phyloP scores from a whole-genome alignment of 805 yeast species.

The Pichia cabralensis region DNA sequence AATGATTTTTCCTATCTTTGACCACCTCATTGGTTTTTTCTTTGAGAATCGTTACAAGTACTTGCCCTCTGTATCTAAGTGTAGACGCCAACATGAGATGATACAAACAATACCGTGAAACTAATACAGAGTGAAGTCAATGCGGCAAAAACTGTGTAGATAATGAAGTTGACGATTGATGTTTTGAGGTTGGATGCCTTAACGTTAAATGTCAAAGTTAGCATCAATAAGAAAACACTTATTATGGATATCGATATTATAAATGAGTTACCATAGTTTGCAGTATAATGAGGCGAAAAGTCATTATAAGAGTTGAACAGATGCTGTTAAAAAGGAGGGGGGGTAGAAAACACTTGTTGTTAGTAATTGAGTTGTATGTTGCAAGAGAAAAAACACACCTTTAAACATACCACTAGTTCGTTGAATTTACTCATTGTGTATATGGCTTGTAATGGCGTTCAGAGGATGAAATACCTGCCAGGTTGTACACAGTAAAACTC shows the following conservation, averaged over 20 bases:
- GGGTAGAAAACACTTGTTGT: neutral
- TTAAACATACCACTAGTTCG: conserved; percentile 4
- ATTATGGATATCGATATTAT: neutral
- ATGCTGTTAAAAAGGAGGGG: neutral
- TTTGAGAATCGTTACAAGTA: too few relatives aligned
- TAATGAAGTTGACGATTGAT: conserved; percentile 1
- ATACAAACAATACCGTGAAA: conserved; percentile 22
- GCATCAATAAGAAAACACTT: conserved; percentile 3
- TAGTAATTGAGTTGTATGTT: neutral
- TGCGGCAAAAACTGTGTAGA: conserved; percentile 13
- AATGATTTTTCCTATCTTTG: neutral
- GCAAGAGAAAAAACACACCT: neutral
- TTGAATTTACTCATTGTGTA: conserved; percentile 2
- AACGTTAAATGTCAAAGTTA: conserved; percentile 3
- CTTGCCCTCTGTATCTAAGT: too few relatives aligned
- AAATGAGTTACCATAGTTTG: neutral
- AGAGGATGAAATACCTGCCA: too few relatives aligned
- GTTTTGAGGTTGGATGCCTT: conserved; percentile 2
- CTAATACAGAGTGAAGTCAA: conserved; percentile 17
- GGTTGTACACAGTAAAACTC: too few relatives aligned
- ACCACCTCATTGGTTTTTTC: neutral
- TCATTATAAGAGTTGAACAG: neutral
- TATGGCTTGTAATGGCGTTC: neutral
- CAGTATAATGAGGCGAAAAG: conserved; percentile 1
- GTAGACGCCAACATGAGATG: conserved; percentile 25